Evolutionary conservation across 139 green algal species (phyloP).

Genomic region (Coccomyxa sp.): DNA sequence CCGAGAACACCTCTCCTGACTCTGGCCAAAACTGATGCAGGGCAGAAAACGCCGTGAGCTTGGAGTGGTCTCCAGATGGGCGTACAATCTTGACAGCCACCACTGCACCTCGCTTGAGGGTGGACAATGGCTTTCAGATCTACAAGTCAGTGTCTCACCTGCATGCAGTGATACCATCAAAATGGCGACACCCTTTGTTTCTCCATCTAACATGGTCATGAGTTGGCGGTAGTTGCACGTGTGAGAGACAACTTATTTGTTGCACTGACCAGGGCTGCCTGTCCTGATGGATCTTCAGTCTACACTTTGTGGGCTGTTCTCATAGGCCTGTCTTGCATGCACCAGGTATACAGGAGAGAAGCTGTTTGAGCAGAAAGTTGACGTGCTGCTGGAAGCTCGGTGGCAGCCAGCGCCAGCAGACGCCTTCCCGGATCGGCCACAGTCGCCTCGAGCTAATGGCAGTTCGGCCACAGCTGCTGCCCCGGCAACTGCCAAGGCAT

Average conservation of each 20-base stretch:
- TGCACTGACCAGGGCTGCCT: neutral
- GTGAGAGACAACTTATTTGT: neutral
- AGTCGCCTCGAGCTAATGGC: conserved; percentile 38
- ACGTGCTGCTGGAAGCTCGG: conserved; percentile 68
- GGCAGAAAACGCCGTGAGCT: conserved; percentile 50
- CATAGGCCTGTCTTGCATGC: too few relatives aligned
- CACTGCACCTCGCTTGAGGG: conserved; percentile 79
- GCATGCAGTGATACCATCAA: too few relatives aligned
- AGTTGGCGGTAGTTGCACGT: neutral
- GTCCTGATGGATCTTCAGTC: too few relatives aligned
- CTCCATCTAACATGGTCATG: neutral
- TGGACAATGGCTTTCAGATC: conserved; percentile 86
- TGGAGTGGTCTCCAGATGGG: conserved; percentile 86
- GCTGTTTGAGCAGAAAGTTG: conserved; percentile 38
- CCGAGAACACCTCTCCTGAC: neutral
- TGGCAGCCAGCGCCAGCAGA: conserved; percentile 48
- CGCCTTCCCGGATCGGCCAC: conserved; percentile 49
- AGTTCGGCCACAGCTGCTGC: conserved; percentile 19
- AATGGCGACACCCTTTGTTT: neutral
- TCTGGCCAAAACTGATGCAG: conserved; percentile 7
- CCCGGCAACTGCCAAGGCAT: conserved; percentile 8
- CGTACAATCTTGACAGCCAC: conserved; percentile 79
- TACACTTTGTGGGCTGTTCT: too few relatives aligned
- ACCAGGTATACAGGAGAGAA: conserved; percentile 80
- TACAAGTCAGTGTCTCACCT: neutral